Conservation (phyloP, 2,329 filamentous ascomycete species). For the Colletotrichum shisoi region DNA sequence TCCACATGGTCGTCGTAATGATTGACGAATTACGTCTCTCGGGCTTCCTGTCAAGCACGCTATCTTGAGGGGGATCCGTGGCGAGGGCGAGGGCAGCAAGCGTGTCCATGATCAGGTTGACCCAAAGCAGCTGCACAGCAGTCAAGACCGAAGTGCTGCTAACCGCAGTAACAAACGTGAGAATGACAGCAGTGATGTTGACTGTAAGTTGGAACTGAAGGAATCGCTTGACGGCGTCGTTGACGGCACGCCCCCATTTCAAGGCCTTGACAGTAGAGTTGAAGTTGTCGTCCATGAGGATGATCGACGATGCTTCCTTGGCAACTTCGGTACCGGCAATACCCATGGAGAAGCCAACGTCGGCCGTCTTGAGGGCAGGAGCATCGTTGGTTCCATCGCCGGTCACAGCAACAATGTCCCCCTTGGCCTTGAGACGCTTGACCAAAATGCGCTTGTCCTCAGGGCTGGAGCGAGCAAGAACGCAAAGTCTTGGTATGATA, state of each 20-base stretch:
- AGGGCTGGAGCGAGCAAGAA: slow-evolving; percentile 76
- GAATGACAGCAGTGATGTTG: slow-evolving; percentile 87
- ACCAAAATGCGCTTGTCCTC: slow-evolving; percentile 80
- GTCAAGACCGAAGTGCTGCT: slow-evolving; percentile 77
- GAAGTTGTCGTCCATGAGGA: slow-evolving; percentile 89
- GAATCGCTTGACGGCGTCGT: slow-evolving; percentile 80
- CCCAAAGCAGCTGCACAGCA: slow-evolving; percentile 92
- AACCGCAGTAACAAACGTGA: slow-evolving; percentile 89
- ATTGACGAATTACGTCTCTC: slow-evolving; percentile 65
- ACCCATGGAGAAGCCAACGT: slow-evolving; percentile 87
- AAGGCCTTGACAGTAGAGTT: slow-evolving; percentile 84
- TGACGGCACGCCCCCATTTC: slow-evolving; percentile 80
- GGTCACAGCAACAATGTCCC: slow-evolving; percentile 82
- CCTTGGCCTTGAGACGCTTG: slow-evolving; percentile 72
- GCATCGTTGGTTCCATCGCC: slow-evolving; percentile 87
- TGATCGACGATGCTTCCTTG: slow-evolving; percentile 84
- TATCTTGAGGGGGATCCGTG: slow-evolving; percentile 86
- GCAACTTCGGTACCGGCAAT: slow-evolving; percentile 84
- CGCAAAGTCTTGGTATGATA: slow-evolving; percentile 73
- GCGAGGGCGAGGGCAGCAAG: slow-evolving; percentile 88
- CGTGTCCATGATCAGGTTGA: slow-evolving; percentile 97
- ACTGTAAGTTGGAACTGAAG: slow-evolving; percentile 82
- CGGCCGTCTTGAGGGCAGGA: slow-evolving; percentile 79
- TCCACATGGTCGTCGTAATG: slow-evolving; percentile 96
- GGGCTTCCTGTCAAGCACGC: slow-evolving; percentile 78